Evolutionary conservation across 1,139 yeast genomes (phyloP), one percentile per base, ranked within the genome.

Genomic region (Hyphopichia buzzinii): DNA sequence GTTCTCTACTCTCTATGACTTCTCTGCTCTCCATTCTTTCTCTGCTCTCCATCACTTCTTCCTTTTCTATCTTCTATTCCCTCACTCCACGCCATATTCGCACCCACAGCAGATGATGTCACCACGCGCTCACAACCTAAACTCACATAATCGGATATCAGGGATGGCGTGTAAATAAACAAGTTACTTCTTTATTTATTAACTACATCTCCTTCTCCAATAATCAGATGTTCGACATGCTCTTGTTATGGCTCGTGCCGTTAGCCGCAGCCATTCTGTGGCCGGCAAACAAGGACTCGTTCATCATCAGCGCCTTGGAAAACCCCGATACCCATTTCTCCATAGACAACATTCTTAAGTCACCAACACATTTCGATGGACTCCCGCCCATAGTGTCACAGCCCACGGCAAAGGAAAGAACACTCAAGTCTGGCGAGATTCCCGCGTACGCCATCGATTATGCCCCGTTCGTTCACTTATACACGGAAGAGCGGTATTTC

Each of bases 401-500:
- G 26, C 76, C 77, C 1, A 44, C 44, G n/a, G 34, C 39, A 3
- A 43, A 53, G 23, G 55, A 70, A 42, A 49, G 65, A 27, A 62
- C 67, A 4, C 44, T 80, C 12, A 45, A 52, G 26, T 62, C 67
- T 30, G 87, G 87, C 0, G 79, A 74, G 38, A 72, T 90, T 4
- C 98, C 97, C 0, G 64, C 64, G n/a, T 92, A 81, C 57, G 84
- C 85, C 1, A 50, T 79, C 1, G 82, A 84, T 34, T 75, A 79
- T 54, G 79, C 92, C 3, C 97, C 98, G 0, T 62, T 81, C 38
- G 92, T 92, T 2, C 88, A 87, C 54, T 66, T 92, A 17, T 90
- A 90, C 63, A 82, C 95, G 1, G 98, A 92, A 54, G 98, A 92
- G 52, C 64, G 71, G 39, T 92, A 89, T 55, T 65, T 84, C 45